phyloP scores from a whole-genome alignment of 352 stramenopile genomes.

The Phytophthora fragariae region DNA sequence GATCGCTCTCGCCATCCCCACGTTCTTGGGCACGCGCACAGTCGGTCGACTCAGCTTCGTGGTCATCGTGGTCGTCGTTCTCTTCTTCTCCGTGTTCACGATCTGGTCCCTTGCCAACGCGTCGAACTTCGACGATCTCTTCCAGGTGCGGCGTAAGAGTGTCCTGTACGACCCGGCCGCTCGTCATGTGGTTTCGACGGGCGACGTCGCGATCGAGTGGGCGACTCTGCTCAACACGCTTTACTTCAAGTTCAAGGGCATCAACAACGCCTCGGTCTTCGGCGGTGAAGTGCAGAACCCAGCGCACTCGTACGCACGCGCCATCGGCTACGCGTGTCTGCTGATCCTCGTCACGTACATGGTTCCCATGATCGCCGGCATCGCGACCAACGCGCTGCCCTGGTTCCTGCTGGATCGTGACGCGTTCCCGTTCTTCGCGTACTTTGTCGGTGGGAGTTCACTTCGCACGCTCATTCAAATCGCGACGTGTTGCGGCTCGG shows the following conservation, averaged over 20 bases:
- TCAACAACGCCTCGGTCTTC: constrained; percentile 92
- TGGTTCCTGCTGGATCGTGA: constrained; percentile 85
- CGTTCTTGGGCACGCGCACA: constrained; percentile 46
- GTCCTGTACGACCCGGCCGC: constrained; percentile 25
- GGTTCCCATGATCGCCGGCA: constrained; percentile 87
- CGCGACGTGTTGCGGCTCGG: constrained; percentile 69
- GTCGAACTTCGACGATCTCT: constrained; percentile 46
- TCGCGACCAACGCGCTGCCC: constrained; percentile 61
- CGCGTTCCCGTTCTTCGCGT: constrained; percentile 85
- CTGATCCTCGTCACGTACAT: constrained; percentile 88
- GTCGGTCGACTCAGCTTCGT: constrained; percentile 43
- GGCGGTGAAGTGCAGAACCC: constrained; percentile 92
- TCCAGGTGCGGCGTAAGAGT: constrained; percentile 48
- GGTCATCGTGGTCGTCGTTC: constrained; percentile 42
- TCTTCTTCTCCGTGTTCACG: constrained; percentile 54
- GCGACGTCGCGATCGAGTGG: constrained; percentile 74
- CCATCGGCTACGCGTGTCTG: constrained; percentile 81
- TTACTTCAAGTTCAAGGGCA: constrained; percentile 97
- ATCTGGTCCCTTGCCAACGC: constrained; percentile 48
- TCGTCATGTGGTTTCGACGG: constrained; percentile 32
- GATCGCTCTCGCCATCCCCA: constrained; percentile 44
- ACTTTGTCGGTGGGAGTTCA: constrained; percentile 80
- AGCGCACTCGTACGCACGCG: constrained; percentile 79
- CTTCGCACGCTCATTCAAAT: constrained; percentile 89
- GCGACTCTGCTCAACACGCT: constrained; percentile 92